phyloP scores from a whole-genome alignment of 1,139 yeast genomes.

The Geotrichum bryndzae region DNA sequence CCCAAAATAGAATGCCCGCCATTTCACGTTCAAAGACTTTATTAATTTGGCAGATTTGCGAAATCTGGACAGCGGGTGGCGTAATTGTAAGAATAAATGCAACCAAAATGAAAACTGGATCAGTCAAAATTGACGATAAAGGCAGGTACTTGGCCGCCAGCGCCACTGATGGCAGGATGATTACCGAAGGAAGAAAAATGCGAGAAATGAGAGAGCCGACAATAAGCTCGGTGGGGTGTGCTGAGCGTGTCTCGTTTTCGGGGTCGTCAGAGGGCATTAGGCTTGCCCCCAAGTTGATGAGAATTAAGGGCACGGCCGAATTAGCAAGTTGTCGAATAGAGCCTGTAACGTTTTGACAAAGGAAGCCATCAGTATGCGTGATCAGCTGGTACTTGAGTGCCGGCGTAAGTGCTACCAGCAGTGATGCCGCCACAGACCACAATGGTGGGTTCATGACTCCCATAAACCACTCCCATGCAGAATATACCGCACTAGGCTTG shows the following conservation, averaged over 20 bases:
- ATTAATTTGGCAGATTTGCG: conserved; percentile 74
- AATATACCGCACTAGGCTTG: neutral
- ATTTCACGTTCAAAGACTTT: conserved; percentile 71
- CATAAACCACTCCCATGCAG: conserved; percentile 27
- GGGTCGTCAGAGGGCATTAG: conserved; percentile 33
- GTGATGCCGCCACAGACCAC: conserved; percentile 80
- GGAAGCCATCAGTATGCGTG: conserved; percentile 49
- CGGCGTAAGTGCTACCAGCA: conserved; percentile 77
- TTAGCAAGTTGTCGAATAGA: conserved; percentile 75
- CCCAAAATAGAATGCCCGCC: conserved; percentile 82
- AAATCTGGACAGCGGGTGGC: conserved; percentile 78
- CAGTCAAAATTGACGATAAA: conserved; percentile 56
- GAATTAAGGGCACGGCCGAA: conserved; percentile 77
- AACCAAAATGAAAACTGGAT: conserved; percentile 73
- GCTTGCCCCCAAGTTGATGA: conserved; percentile 55
- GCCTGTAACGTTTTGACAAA: conserved; percentile 67
- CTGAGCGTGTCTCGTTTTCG: conserved; percentile 18
- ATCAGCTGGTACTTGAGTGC: conserved; percentile 59
- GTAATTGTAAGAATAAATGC: conserved; percentile 67
- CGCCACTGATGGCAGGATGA: neutral
- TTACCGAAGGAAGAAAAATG: neutral
- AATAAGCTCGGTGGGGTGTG: conserved; percentile 23
- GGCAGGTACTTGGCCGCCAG: conserved; percentile 43
- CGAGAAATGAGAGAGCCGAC: neutral
- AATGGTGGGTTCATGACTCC: conserved; percentile 86